These are phyloP conservation scores for Chrysanthemum lavandulifolium DNA, from an alignment of 129 eudicot species.

Conservation along the genomic window DNA sequence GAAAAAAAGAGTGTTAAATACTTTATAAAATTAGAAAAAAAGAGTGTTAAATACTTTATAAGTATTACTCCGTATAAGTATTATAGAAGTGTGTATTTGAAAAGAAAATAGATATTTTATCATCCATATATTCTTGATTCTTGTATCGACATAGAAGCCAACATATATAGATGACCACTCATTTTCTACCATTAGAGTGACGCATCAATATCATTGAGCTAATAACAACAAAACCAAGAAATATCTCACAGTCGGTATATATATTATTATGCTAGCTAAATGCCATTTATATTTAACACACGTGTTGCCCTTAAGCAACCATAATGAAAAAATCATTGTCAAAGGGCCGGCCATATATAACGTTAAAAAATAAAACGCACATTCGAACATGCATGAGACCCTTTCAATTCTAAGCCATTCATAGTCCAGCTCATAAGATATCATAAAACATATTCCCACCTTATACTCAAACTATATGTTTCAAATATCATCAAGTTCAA, in stretches of 20 bases:
- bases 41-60: too few relatives aligned
- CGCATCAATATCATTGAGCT: not conserved
- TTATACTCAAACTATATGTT: not conserved
- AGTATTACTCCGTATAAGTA: too few relatives aligned
- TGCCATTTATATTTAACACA: conserved; percentile 13
- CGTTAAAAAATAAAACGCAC: too few relatives aligned
- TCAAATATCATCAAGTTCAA: too few relatives aligned
- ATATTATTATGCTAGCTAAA: too few relatives aligned
- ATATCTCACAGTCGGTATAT: not conserved
- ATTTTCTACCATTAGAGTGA: not conserved
- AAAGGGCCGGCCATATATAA: conserved; percentile 41
- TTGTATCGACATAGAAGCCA: not conserved
- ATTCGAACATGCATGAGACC: conserved; percentile 22
- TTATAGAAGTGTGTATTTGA: too few relatives aligned
- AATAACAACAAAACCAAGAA: not conserved
- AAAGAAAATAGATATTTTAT: too few relatives aligned
- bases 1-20: too few relatives aligned
- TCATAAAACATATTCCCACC: not conserved
- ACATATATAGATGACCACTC: too few relatives aligned
- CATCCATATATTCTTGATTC: too few relatives aligned
- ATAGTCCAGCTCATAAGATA: conserved; percentile 19
- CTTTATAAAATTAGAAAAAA: too few relatives aligned
- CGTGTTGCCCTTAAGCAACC: too few relatives aligned
- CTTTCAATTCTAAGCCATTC: conserved; percentile 28
- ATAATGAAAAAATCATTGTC: conserved; percentile 16